These are phyloP conservation scores for Gillenia trifoliata DNA, from an alignment of 306 rosid species.

Conservation along the genomic window DNA sequence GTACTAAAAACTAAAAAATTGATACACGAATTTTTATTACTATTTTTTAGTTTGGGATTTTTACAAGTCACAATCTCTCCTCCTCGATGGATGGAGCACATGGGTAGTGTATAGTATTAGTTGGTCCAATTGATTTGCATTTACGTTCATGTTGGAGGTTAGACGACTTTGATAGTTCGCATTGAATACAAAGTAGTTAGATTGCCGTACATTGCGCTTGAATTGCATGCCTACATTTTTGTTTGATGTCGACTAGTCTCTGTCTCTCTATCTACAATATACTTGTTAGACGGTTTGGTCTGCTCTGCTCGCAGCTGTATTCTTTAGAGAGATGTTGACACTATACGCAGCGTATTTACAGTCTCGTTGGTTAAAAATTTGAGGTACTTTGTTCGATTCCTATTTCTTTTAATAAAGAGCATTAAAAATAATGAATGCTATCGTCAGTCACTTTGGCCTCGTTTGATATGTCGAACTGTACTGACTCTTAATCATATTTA, in stretches of 20 bases:
- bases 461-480: no score
- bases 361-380: no score
- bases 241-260: background rate
- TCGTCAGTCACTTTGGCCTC: no score
- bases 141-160: background rate
- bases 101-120: background rate
- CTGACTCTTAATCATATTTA: no score
- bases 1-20: no score
- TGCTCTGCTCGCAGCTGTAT: background rate
- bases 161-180: background rate
- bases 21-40: background rate
- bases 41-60: background rate
- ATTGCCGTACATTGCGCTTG: constrained; percentile 3
- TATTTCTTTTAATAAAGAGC: no score
- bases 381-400: no score
- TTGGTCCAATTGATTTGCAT: background rate
- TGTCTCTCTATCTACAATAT: background rate
- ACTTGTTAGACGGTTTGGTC: background rate
- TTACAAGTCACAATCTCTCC: background rate
- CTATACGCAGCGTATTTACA: no score
- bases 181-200: background rate
- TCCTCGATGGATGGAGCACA: background rate
- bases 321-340: no score
- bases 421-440: no score
- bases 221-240: background rate